A percentile compares a stretch with the other conserved stretches of the same genome.
phyloP scores from a whole-genome alignment of 1,139 yeast species.

The Nakaseomyces bracarensis region DNA sequence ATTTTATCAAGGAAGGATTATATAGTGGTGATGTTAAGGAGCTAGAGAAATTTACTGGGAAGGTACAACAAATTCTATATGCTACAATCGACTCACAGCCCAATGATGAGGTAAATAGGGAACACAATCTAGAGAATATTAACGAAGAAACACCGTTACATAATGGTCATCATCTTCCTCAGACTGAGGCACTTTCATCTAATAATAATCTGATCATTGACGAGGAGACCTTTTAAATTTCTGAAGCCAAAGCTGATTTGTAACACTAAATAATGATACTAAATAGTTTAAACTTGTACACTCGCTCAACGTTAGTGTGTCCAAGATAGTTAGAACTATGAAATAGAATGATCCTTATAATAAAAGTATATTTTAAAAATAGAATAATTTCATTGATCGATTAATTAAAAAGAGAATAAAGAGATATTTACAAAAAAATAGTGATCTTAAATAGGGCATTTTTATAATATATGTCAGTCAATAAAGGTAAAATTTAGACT shows the following conservation, averaged over 20 bases:
- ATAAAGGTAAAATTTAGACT: no score
- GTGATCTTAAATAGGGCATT: no score
- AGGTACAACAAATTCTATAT: constrained; percentile 67
- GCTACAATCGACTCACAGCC: constrained; percentile 37
- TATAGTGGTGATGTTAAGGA: constrained; percentile 30
- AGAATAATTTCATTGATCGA: no score
- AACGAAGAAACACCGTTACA: constrained; percentile 1
- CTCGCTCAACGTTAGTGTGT: no score
- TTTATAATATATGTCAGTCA: no score
- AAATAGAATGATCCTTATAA: no score
- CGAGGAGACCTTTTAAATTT: constrained; percentile 31
- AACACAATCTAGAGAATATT: not conserved
- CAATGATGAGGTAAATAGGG: not conserved
- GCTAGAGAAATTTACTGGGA: constrained; percentile 42
- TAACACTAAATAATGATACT: not conserved
- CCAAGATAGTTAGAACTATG: no score
- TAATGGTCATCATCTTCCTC: not conserved
- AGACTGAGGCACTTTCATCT: not conserved
- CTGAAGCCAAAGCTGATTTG: no score
- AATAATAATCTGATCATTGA: constrained; percentile 27
- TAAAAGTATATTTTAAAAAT: no score
- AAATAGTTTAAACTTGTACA: no score
- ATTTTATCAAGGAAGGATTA: constrained; percentile 37
- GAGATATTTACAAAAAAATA: no score
- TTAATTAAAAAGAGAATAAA: no score